These are phyloP conservation scores for Scedosporium dehoogii DNA, from an alignment of 2,329 filamentous ascomycete genomes.

Conservation along the genomic window DNA sequence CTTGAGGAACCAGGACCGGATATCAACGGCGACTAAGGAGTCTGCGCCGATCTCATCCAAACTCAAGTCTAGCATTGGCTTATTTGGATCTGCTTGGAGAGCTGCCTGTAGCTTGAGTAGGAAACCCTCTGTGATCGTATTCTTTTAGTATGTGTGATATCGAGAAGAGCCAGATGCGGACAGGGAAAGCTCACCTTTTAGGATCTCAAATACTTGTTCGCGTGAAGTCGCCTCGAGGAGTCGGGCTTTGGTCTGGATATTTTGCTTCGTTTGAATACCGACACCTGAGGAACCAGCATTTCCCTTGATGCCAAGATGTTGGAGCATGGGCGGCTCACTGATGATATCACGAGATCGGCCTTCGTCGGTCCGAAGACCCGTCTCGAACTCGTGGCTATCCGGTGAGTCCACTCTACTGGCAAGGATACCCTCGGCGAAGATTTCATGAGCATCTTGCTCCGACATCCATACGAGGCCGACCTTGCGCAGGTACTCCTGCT, in stretches of 20 bases:
- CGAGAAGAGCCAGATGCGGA: background rate
- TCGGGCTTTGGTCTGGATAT: background rate
- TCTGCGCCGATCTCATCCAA: constrained; percentile 18
- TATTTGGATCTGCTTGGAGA: background rate
- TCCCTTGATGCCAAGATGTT: background rate
- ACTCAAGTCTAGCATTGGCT: constrained; percentile 3
- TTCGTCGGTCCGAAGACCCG: constrained; percentile 4
- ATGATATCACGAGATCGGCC: background rate
- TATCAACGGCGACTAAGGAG: constrained; percentile 23
- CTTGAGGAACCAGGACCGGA: constrained; percentile 39
- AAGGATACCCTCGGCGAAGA: constrained; percentile 20
- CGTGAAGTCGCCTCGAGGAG: background rate
- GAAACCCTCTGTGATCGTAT: background rate
- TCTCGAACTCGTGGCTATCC: constrained; percentile 5
- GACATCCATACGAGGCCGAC: constrained; percentile 14
- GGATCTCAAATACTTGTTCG: background rate
- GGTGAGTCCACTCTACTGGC: constrained; percentile 10
- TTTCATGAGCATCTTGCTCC: constrained; percentile 19
- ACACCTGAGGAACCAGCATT: background rate
- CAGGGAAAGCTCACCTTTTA: background rate
- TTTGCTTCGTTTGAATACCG: background rate
- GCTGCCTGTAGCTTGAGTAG: background rate
- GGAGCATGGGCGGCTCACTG: background rate
- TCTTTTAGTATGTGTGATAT: background rate
- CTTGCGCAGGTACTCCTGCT: constrained; percentile 7